These are phyloP conservation scores for Verticillium nonalfalfae DNA, from an alignment of 2,329 filamentous ascomycete genomes.

Conservation along the genomic window DNA sequence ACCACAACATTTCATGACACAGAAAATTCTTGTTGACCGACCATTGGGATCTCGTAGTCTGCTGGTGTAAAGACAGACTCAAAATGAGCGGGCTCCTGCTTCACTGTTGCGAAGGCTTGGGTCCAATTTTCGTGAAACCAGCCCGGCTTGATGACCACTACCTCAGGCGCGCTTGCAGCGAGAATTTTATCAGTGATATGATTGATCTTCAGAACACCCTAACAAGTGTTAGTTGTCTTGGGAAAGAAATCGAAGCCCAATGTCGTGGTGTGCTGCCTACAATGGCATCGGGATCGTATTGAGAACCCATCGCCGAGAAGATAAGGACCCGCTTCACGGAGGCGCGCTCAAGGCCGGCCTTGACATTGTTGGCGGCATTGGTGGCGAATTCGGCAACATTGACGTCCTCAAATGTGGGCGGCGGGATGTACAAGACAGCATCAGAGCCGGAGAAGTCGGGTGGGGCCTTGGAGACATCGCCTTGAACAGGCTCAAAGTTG, in stretches of 20 bases:
- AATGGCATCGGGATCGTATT: conserved; percentile 16
- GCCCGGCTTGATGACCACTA: conserved; percentile 14
- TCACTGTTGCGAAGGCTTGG: conserved; percentile 6
- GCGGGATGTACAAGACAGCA: conserved; percentile 25
- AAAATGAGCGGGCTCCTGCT: conserved; percentile 15
- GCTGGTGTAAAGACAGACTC: conserved; percentile 18
- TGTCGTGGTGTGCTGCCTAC: conserved; percentile 14
- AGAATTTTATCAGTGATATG: conserved; percentile 16
- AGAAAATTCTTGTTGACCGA: conserved; percentile 6
- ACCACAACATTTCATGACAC: not conserved
- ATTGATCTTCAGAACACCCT: conserved; percentile 20
- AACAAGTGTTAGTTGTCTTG: too few relatives aligned
- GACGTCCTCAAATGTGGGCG: conserved; percentile 17
- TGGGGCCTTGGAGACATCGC: conserved; percentile 18
- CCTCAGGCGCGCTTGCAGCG: conserved; percentile 12
- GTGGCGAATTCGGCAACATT: conserved; percentile 17
- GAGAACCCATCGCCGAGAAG: conserved; percentile 21
- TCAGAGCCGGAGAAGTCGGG: conserved; percentile 22
- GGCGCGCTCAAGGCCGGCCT: conserved; percentile 12
- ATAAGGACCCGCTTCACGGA: conserved; percentile 17
- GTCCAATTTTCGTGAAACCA: conserved; percentile 15
- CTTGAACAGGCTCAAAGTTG: conserved; percentile 21
- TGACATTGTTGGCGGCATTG: conserved; percentile 15
- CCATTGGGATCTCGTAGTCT: conserved; percentile 24
- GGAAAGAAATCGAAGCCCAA: not conserved